Conservation (phyloP, 176 grass and related monocot genomes). For the Rhynchospora tenuis region DNA sequence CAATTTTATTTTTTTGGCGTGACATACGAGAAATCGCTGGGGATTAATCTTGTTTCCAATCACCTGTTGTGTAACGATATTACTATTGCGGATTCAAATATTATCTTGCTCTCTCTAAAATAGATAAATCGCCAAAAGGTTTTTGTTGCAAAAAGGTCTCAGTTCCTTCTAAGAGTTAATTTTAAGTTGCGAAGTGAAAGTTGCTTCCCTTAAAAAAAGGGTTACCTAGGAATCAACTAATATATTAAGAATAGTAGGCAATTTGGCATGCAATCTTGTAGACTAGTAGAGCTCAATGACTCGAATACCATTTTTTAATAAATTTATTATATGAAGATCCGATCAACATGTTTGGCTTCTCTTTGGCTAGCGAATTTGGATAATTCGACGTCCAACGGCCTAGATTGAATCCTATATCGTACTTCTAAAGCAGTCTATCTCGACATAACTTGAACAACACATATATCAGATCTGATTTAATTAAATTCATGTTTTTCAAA, state of each 20-base stretch:
- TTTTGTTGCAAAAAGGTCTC: not conserved
- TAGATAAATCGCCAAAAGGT: not conserved
- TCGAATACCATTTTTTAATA: too few relatives aligned
- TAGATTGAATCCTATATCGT: too few relatives aligned
- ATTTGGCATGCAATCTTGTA: not conserved
- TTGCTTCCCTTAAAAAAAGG: not conserved
- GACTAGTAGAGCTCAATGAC: too few relatives aligned
- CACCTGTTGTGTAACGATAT: not conserved
- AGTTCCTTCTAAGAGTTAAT: not conserved
- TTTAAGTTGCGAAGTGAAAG: not conserved
- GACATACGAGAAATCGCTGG: not conserved
- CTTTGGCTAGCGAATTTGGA: too few relatives aligned
- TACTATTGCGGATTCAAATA: not conserved
- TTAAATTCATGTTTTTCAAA: too few relatives aligned
- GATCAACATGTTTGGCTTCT: too few relatives aligned
- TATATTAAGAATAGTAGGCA: too few relatives aligned
- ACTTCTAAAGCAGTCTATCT: too few relatives aligned
- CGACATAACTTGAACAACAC: too few relatives aligned
- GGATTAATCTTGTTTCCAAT: not conserved
- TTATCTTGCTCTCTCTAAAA: conserved; percentile 1
- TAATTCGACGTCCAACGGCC: too few relatives aligned
- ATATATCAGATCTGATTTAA: too few relatives aligned
- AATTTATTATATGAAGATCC: too few relatives aligned
- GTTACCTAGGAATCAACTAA: not conserved
- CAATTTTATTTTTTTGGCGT: not conserved